Conservation (phyloP, 495 filamentous ascomycete species). For the Penicillium antarcticum region DNA sequence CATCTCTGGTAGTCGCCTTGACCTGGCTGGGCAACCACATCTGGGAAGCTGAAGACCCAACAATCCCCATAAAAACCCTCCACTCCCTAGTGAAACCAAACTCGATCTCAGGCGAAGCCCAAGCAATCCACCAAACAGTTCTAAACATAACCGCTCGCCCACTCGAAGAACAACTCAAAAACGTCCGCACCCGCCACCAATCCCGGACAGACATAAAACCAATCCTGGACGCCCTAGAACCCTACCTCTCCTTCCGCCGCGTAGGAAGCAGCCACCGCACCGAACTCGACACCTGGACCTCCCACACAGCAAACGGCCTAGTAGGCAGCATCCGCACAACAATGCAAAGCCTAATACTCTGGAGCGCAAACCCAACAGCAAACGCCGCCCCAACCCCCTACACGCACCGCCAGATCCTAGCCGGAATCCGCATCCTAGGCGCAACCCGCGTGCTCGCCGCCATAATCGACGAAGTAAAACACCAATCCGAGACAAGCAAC, state of each 20-base stretch:
- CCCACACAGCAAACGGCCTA: constrained; percentile 58
- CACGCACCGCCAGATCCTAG: constrained; percentile 71
- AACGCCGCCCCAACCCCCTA: constrained; percentile 70
- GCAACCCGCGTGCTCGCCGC: constrained; percentile 56
- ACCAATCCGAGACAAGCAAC: constrained; percentile 42
- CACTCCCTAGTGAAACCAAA: constrained; percentile 71
- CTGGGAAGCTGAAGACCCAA: constrained; percentile 66
- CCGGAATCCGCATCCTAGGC: constrained; percentile 66
- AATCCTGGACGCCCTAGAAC: constrained; percentile 65
- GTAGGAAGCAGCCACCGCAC: constrained; percentile 61
- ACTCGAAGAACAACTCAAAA: constrained; percentile 70
- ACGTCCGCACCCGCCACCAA: constrained; percentile 67
- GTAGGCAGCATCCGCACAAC: constrained; percentile 59
- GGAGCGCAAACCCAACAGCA: constrained; percentile 64
- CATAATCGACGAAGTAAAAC: constrained; percentile 69
- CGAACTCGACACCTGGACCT: constrained; percentile 76
- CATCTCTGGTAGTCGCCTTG: constrained; percentile 78
- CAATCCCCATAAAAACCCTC: constrained; percentile 66
- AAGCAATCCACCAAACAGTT: constrained; percentile 76
- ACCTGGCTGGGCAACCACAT: constrained; percentile 77
- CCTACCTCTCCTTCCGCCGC: constrained; percentile 64
- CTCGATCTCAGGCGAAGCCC: constrained; percentile 76
- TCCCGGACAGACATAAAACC: constrained; percentile 67
- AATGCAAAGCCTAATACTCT: constrained; percentile 66
- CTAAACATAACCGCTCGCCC: constrained; percentile 77